Evolutionary conservation across 805 yeast species (phyloP), one percentile per base, ranked within the genome.

Genomic region (Wickerhamiella cacticola): DNA sequence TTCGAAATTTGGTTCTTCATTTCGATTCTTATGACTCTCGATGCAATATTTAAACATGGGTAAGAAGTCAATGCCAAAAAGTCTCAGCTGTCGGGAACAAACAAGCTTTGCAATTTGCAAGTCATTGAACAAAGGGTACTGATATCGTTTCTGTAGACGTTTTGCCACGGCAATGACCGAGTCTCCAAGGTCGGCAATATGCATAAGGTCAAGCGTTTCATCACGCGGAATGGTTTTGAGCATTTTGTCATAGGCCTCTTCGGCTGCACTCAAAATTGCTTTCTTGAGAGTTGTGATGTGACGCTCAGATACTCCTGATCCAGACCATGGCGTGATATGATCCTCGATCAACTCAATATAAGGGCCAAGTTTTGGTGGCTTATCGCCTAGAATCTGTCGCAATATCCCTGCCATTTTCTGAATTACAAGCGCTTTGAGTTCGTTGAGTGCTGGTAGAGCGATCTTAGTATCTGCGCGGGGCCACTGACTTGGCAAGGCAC

Each of bases 301-400:
- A 51, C 67, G 68, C 33, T 68, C 66, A n/a, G 67, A 63, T 2
- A 70, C 53, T 0, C 68, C 70, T 1, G 68, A 53, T 6, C 63
- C 61, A 21, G 61, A 59, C 18, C 76, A 82, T 1, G 68, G 55
- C 47, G 71, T 76, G 8, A 81, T 57, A 48, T 68, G 68, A 6
- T 70, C 74, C 22, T 73, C 78, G 39, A 79, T 63, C 15, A 78
- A 66, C 22, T 62, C 56, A 35, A 80, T 56, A 25, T 65, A 62
- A 0, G 81, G 77, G 0, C 78, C 76, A 50, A 82, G 72, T 54
- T 73, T 75, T 0, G 88, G 87, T 46, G 75, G 34, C 65, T 66
- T 36, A 56, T 60, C 42, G 64, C 68, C 57, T 67, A 72, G 67
- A 55, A 63, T 50, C 25, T 48, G 54, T 10, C 48, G 42, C 15